These are phyloP conservation scores for Leccinum subgranulosum DNA, from an alignment of 768 basidiomycete genomes.

Conservation along the genomic window DNA sequence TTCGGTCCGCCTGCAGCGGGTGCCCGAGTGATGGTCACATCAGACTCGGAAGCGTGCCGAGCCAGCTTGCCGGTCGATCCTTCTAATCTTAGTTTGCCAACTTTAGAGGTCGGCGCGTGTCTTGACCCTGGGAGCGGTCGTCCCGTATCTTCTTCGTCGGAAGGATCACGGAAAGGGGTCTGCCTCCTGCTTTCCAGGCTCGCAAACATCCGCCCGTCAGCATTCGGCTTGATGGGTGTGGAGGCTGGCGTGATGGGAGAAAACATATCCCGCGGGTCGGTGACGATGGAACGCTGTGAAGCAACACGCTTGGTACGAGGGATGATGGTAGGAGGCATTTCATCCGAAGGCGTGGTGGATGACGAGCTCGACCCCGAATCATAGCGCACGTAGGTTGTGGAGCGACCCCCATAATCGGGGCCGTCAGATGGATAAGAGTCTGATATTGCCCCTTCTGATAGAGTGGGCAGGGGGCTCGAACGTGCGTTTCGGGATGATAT, in stretches of 20 bases:
- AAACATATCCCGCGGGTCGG: constrained; percentile 29
- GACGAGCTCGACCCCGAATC: constrained; percentile 36
- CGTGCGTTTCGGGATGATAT: constrained; percentile 50
- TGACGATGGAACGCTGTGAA: constrained; percentile 22
- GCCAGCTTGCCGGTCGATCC: constrained; percentile 16
- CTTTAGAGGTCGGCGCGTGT: constrained; percentile 17
- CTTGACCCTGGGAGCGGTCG: constrained; percentile 21
- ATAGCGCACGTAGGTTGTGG: constrained; percentile 9
- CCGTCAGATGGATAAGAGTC: constrained; percentile 6
- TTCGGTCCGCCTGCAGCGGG: background rate
- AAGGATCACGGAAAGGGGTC: constrained; percentile 23
- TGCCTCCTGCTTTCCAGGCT: constrained; percentile 15
- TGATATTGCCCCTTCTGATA: constrained; percentile 16
- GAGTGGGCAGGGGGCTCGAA: constrained; percentile 5
- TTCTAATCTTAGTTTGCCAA: constrained; percentile 25
- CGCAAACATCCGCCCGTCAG: constrained; percentile 7
- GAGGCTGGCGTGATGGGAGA: constrained; percentile 43
- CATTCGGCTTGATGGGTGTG: constrained; percentile 25
- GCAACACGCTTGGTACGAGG: constrained; percentile 38
- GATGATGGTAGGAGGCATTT: constrained; percentile 32
- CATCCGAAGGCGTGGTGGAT: constrained; percentile 37
- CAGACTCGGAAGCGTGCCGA: constrained; percentile 26
- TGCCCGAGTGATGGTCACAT: background rate
- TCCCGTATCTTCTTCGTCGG: constrained; percentile 29
- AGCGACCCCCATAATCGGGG: constrained; percentile 3